Conservation (phyloP, 1,284 basidiomycete genomes). For the Ganoderma resinaceum region DNA sequence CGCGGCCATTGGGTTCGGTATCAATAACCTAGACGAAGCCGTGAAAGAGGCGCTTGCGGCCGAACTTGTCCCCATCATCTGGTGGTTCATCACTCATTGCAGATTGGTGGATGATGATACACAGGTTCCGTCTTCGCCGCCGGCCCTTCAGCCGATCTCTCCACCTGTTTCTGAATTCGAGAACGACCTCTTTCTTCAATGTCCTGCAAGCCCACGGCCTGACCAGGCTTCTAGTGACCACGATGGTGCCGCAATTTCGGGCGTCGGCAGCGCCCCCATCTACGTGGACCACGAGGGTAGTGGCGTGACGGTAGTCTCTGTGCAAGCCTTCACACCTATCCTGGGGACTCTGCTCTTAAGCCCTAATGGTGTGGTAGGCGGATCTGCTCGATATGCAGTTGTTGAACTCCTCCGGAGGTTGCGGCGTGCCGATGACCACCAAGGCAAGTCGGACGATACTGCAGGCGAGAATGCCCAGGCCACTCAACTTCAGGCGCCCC, state of each 20-base stretch:
- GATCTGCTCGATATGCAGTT: slow-evolving; percentile 78
- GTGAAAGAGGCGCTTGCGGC: slow-evolving; percentile 93
- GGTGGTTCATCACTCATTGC: slow-evolving; percentile 93
- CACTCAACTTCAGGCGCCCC: neutral
- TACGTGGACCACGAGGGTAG: slow-evolving; percentile 3
- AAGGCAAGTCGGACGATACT: slow-evolving; percentile 27
- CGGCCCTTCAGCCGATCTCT: slow-evolving; percentile 28
- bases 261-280: neutral
- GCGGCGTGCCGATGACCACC: slow-evolving; percentile 55
- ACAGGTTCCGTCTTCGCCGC: slow-evolving; percentile 19
- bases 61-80: slow-evolving; percentile 85
- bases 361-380: slow-evolving; percentile 77
- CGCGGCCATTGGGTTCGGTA: slow-evolving; percentile 15
- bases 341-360: slow-evolving; percentile 89
- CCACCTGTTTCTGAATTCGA: slow-evolving; percentile 5
- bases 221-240: slow-evolving; percentile 11
- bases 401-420: slow-evolving; percentile 80
- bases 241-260: slow-evolving; percentile 5
- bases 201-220: slow-evolving; percentile 10
- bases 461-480: neutral
- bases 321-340: slow-evolving; percentile 91
- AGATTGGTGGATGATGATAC: slow-evolving; percentile 59
- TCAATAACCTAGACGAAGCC: slow-evolving; percentile 69
- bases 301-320: slow-evolving; percentile 62
- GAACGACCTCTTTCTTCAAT: slow-evolving; percentile 12